Evolutionary conservation across 805 yeast genomes (phyloP), one percentile per base, ranked within the genome.

Genomic region (Kazachstania taianensis): DNA sequence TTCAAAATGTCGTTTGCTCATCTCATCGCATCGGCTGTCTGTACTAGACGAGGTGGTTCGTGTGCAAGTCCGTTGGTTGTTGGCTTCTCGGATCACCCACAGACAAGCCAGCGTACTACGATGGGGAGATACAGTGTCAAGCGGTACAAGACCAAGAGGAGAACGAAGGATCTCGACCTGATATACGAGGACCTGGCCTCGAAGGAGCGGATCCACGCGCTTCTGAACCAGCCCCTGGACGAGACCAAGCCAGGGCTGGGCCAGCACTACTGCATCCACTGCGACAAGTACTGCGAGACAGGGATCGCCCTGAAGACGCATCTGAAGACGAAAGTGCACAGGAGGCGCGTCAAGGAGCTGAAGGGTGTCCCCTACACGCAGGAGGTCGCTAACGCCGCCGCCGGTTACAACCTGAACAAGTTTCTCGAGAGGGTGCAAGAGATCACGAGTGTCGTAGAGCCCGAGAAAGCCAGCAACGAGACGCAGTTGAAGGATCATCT

Each of bases 191-290:
- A 92, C 52, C 59, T 92, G 35, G 64, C 79, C 2, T 60, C 75
- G 3, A 67, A 71, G 27, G 81, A 77, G 26, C 63, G 78, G n/a
- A 78, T 85, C 37, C 59, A 69, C 38, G 64, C 68, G 28, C 66
- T 86, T 39, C 72, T 82, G 54, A 78, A 81, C 55, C 97, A 89
- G 60, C 81, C 84, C 5, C 59, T 82, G 38, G 96, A 89, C 59
- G 97, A 89, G 62, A 74, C 77, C 30, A 79, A 80, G 53, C 87
- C 96, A 1, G 99, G 99, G 1, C 63, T 92, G 45, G 99, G 96
- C 12, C 97, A 92, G 61, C 80, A 74, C 60, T 92, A 84, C 59
- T 92, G 97, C 61, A 70, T 92, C 36, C 94, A 86, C 44, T 92
- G 99, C 67, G 94, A 94, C 33, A 82, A 80, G 55, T 85, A 92